phyloP scores from a whole-genome alignment of 805 yeast species.

The Komagataella pseudopastoris region DNA sequence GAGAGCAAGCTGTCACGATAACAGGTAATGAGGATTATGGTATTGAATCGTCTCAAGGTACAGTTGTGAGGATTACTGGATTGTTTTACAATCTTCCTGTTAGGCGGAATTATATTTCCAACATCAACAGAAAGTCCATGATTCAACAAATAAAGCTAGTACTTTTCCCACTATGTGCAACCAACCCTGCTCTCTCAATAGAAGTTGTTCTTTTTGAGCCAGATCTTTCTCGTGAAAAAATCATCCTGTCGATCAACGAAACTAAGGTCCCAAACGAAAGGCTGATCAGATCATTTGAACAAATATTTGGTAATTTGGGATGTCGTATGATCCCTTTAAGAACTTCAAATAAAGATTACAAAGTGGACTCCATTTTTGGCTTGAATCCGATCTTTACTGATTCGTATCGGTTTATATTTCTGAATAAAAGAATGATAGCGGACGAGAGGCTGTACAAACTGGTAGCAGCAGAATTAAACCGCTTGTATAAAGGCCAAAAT shows the following conservation, averaged over 20 bases:
- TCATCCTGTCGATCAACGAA: conserved; percentile 19
- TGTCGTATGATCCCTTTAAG: conserved; percentile 10
- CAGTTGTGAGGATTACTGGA: conserved; percentile 21
- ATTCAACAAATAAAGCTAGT: background rate
- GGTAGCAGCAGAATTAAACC: conserved; percentile 13
- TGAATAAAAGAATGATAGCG: conserved; percentile 24
- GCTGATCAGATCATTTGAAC: conserved; percentile 12
- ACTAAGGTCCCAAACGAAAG: conserved; percentile 6
- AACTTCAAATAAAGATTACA: conserved; percentile 20
- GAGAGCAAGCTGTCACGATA: conserved; percentile 3
- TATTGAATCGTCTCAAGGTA: conserved; percentile 17
- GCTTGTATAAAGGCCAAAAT: background rate
- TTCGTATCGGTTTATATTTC: conserved; percentile 27
- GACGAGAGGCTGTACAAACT: conserved; percentile 9
- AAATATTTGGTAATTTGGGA: background rate
- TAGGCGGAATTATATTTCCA: background rate
- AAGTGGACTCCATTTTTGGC: conserved; percentile 15
- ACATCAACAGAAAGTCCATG: background rate
- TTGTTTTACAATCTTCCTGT: conserved; percentile 24
- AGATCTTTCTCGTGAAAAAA: background rate
- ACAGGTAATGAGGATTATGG: conserved; percentile 1
- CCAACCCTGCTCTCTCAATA: conserved; percentile 3
- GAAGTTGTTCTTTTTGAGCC: conserved; percentile 2
- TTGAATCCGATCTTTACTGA: conserved; percentile 18
- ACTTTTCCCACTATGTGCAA: background rate